Percentiles rank a stretch among this genome's conserved stretches.
phyloP scores from a whole-genome alignment of 208 protist genomes.

The Crithidia expoeki region DNA sequence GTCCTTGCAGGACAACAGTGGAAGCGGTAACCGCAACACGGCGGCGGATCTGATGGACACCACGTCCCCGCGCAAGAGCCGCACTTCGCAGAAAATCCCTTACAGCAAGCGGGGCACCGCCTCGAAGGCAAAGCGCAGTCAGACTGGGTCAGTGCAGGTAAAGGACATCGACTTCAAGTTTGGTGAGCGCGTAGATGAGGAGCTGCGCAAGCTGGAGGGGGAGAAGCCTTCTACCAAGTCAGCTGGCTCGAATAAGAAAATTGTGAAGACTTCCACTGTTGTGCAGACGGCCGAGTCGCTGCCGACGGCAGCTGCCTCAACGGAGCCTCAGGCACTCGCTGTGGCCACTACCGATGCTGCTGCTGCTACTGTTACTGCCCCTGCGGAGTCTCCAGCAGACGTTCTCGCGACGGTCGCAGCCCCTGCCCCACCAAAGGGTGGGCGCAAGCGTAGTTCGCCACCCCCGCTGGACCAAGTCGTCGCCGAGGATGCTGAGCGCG shows the following conservation, averaged over 20 bases:
- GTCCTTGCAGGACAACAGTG: background rate
- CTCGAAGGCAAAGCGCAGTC: background rate
- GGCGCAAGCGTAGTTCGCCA: slow-evolving; percentile 11
- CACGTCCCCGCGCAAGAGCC: slow-evolving; percentile 3
- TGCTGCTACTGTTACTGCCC: background rate
- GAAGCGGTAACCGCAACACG: background rate
- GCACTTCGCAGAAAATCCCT: slow-evolving; percentile 18
- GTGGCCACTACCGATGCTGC: background rate
- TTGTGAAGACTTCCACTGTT: background rate
- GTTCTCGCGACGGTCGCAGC: background rate
- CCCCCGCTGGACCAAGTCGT: slow-evolving; percentile 18
- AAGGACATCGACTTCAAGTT: slow-evolving; percentile 57
- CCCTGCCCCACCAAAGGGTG: background rate
- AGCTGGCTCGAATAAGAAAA: background rate
- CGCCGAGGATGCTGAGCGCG: background rate
- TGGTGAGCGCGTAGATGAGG: slow-evolving; percentile 32
- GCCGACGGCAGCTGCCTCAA: background rate
- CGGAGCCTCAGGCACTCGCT: background rate
- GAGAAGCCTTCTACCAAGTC: background rate
- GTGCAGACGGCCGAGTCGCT: background rate
- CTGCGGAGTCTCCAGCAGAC: background rate
- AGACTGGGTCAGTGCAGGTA: slow-evolving; percentile 11
- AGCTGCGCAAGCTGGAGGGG: slow-evolving; percentile 27
- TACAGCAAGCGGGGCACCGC: slow-evolving; percentile 6
- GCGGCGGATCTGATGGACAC: background rate